phyloP scores from a whole-genome alignment of 495 filamentous ascomycete species.

The Durotheca rogersii region DNA sequence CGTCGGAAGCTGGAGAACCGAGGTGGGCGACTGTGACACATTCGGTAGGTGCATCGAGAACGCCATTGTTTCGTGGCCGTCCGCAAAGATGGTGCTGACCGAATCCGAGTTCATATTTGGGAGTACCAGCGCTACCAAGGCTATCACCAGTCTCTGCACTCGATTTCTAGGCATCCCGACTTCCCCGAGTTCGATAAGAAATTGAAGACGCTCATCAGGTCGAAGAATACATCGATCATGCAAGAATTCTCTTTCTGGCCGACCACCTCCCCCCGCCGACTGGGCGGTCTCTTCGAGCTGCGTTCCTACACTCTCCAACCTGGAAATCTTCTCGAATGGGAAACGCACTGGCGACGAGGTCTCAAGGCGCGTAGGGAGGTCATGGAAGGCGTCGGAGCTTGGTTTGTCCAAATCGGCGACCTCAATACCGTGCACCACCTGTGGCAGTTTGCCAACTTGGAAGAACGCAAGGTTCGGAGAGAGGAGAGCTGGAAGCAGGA shows the following conservation, averaged over 20 bases:
- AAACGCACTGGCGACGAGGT: conserved; percentile 95
- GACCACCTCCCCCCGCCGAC: conserved; percentile 81
- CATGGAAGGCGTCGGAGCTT: conserved; percentile 98
- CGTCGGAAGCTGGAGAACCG: conserved; percentile 97
- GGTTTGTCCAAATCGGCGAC: conserved; percentile 98
- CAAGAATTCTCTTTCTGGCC: conserved; percentile 99
- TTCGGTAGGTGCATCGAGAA: conserved; percentile 66
- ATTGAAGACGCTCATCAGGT: conserved; percentile 75
- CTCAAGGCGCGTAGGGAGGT: conserved; percentile 87
- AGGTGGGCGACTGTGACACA: conserved; percentile 96
- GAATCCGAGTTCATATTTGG: conserved; percentile 85
- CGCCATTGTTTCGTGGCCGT: neutral
- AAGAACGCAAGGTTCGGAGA: conserved; percentile 85
- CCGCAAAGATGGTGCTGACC: conserved; percentile 17
- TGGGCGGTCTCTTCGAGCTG: conserved; percentile 94
- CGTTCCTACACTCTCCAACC: conserved; percentile 96
- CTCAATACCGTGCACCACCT: conserved; percentile 97
- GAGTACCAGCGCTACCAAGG: conserved; percentile 97
- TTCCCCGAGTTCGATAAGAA: conserved; percentile 79
- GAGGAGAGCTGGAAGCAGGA: conserved; percentile 95
- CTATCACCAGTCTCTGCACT: conserved; percentile 88
- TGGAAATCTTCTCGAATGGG: conserved; percentile 95
- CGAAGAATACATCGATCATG: conserved; percentile 90
- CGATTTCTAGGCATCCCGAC: conserved; percentile 74
- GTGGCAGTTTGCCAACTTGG: conserved; percentile 96